phyloP scores from a whole-genome alignment of 495 filamentous ascomycete genomes.

The Aspergillus ellipticus region DNA sequence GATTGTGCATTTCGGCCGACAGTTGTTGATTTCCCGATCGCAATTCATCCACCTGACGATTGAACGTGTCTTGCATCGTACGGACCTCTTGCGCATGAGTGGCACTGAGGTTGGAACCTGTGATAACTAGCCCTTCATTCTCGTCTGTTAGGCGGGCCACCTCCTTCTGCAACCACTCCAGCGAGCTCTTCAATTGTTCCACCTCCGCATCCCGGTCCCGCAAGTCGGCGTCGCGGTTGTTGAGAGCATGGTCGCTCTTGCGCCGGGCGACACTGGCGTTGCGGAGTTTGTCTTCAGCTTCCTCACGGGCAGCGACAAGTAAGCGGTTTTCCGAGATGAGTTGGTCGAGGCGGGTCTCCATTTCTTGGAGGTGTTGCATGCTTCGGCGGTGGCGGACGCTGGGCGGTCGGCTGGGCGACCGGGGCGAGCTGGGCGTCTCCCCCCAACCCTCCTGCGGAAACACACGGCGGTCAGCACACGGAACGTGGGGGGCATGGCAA shows the following conservation, averaged over 20 bases:
- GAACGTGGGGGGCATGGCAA: slow-evolving; percentile 15
- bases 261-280: slow-evolving; percentile 53
- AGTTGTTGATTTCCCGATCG: slow-evolving; percentile 56
- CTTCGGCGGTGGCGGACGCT: slow-evolving; percentile 94
- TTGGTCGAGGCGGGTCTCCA: slow-evolving; percentile 72
- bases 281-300: slow-evolving; percentile 59
- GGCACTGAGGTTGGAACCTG: slow-evolving; percentile 62
- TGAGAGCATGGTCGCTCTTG: slow-evolving; percentile 54
- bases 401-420: slow-evolving; percentile 91
- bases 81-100: slow-evolving; percentile 64
- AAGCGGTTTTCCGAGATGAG: slow-evolving; percentile 75
- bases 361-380: slow-evolving; percentile 85
- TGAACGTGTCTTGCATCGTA: slow-evolving; percentile 47
- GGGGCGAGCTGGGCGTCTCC: slow-evolving; percentile 84
- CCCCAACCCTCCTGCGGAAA: slow-evolving; percentile 81
- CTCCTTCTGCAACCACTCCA: slow-evolving; percentile 76
- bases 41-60: slow-evolving; percentile 61
- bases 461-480: slow-evolving; percentile 8
- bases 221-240: slow-evolving; percentile 52
- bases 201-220: slow-evolving; percentile 71
- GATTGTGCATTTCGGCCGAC: slow-evolving; percentile 58
- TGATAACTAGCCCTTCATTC: slow-evolving; percentile 67
- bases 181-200: slow-evolving; percentile 67
- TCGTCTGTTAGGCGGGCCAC: slow-evolving; percentile 67
- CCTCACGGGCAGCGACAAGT: slow-evolving; percentile 65